A percentile compares a stretch with the other conserved stretches of the same genome.
Conservation (phyloP, 192 early-diverging fungal species). For the Ambispora gerdemannii region DNA sequence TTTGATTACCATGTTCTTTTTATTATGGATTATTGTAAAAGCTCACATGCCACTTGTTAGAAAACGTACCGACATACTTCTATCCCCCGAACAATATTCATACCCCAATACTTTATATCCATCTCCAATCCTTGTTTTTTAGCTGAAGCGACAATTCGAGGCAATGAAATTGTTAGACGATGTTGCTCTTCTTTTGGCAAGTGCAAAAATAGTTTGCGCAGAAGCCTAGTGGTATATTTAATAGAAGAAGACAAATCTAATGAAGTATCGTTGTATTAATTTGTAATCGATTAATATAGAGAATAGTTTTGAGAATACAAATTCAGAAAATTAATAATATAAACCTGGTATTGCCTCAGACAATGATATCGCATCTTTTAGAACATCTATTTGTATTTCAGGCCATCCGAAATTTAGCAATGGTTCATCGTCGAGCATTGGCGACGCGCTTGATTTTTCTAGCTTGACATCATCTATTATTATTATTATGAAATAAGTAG, state of each 20-base stretch:
- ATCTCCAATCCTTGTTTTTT: slow-evolving; percentile 51
- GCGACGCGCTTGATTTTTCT: not conserved
- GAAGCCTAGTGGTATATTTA: slow-evolving; percentile 60
- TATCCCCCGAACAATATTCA: slow-evolving; percentile 53
- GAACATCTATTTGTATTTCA: slow-evolving; percentile 69
- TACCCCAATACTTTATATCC: slow-evolving; percentile 55
- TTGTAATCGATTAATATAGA: no score
- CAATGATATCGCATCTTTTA: slow-evolving; percentile 71
- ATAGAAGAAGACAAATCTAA: slow-evolving; percentile 62
- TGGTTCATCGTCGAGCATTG: slow-evolving; percentile 11
- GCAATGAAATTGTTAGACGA: slow-evolving; percentile 53
- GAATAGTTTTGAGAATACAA: no score
- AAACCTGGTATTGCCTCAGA: slow-evolving; percentile 67
- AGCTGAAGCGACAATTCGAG: slow-evolving; percentile 50
- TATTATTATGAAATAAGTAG: no score
- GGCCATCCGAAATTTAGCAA: slow-evolving; percentile 68
- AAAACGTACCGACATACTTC: slow-evolving; percentile 48
- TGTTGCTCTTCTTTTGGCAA: slow-evolving; percentile 65
- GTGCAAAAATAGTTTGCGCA: slow-evolving; percentile 61
- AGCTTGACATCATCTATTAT: not conserved
- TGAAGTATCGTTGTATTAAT: no score
- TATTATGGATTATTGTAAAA: no score
- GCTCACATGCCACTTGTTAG: no score
- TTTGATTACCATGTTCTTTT: no score
- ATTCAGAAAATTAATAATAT: slow-evolving; percentile 8